Evolutionary conservation across 139 green algal species (phyloP), one percentile per base, ranked within the genome.

Genomic region (Picochlorum sp.): DNA sequence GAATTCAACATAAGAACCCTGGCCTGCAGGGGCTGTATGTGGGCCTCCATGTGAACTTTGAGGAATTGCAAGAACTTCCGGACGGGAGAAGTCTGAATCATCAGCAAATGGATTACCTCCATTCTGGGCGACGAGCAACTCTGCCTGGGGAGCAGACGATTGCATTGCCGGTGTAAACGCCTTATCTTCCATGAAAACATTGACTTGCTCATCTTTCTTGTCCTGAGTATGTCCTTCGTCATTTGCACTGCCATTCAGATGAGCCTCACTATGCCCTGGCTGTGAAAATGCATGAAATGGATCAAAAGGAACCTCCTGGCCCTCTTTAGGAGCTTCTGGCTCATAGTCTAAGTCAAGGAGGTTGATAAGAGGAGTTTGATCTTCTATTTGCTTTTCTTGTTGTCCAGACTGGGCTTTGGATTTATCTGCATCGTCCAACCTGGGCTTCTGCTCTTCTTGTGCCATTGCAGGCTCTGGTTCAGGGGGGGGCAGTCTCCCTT

Each of bases 401-500:
- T n/a, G n/a, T n/a, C n/a, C n/a, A n/a, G n/a, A n/a, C n/a, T n/a
- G n/a, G n/a, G n/a, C n/a, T n/a, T n/a, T n/a, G n/a, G n/a, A n/a
- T n/a, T n/a, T n/a, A n/a, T n/a, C n/a, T n/a, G n/a, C n/a, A n/a
- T n/a, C n/a, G n/a, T n/a, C n/a, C n/a, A n/a, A n/a, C n/a, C n/a
- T n/a, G n/a, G n/a, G n/a, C n/a, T n/a, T n/a, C n/a, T n/a, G 18
- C 20, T 10, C 25, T 14, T 29, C 36, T 33, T 26, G n/a, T 44
- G 6, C 5, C 25, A 24, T 20, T 33, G 47, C 33, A 43, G 33
- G 35, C 40, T 20, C 36, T 32, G 22, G 8, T 32, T 29, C 44
- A 51, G 30, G 31, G n/a, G 26, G 33, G 40, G 40, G 29, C 25
- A 20, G 29, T 36, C 36, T 51, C n/a, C 49, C 65, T n/a, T 70